These are phyloP conservation scores for Ophiocordyceps camponoti-leonardi DNA, from an alignment of 2,329 filamentous ascomycete genomes.

Conservation along the genomic window DNA sequence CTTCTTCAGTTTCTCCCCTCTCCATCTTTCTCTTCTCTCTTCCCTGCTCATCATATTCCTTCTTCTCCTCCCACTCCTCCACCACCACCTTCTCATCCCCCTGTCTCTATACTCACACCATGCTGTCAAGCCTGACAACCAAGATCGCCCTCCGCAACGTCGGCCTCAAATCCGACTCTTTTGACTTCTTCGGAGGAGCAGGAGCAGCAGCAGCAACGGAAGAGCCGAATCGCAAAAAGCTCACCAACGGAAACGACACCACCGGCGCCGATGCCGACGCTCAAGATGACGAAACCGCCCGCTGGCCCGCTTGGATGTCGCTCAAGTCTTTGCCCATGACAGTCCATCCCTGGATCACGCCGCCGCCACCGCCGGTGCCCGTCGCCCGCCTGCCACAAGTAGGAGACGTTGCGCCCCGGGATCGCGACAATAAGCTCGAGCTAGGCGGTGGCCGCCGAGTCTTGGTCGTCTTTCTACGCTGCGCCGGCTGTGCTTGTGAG, in stretches of 20 bases:
- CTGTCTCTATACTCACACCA: slow-evolving; percentile 10
- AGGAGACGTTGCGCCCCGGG: slow-evolving; percentile 29
- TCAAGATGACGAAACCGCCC: slow-evolving; percentile 8
- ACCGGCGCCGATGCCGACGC: slow-evolving; percentile 6
- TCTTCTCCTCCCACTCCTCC: background rate
- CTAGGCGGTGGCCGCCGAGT: slow-evolving; percentile 26
- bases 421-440: slow-evolving; percentile 24
- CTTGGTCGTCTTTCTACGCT: slow-evolving; percentile 34
- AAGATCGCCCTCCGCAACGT: slow-evolving; percentile 41
- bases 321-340: slow-evolving; percentile 31
- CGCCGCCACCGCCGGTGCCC: slow-evolving; percentile 30
- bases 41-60: too few relatives aligned
- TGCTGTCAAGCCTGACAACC: slow-evolving; percentile 38
- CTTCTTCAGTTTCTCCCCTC: background rate
- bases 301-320: slow-evolving; percentile 30
- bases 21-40: background rate
- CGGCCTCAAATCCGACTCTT: slow-evolving; percentile 32
- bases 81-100: too few relatives aligned
- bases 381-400: slow-evolving; percentile 26
- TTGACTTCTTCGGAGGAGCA: slow-evolving; percentile 17
- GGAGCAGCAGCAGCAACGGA: background rate
- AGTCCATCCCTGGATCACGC: slow-evolving; percentile 35
- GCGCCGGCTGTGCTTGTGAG: slow-evolving; percentile 38
- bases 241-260: slow-evolving; percentile 4
- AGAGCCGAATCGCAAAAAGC: slow-evolving; percentile 8